Percentiles rank a stretch among this genome's conserved stretches.
These are phyloP conservation scores for Malassezia globosa DNA, from an alignment of 1,284 basidiomycete genomes.

Conservation along the genomic window DNA sequence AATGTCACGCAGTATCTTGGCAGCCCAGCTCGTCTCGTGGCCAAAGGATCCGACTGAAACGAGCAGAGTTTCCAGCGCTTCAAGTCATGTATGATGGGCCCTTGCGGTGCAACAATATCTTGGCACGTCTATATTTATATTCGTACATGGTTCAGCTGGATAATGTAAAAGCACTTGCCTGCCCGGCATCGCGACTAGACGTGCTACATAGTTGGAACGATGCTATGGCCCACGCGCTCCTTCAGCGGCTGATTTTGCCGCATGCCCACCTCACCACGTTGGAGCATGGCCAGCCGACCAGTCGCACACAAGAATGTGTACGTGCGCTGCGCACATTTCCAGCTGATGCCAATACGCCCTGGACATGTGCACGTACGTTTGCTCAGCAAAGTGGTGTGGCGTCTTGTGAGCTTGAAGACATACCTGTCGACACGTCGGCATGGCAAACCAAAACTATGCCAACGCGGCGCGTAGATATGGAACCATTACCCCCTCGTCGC, in stretches of 20 bases:
- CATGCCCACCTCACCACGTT: constrained; percentile 9
- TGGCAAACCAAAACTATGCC: background rate
- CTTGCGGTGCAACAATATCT: constrained; percentile 9
- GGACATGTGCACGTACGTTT: constrained; percentile 1
- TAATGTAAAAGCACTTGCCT: background rate
- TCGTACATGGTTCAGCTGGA: constrained; percentile 10
- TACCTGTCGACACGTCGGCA: constrained; percentile 1
- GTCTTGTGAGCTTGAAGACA: background rate
- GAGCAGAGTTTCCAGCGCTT: constrained; percentile 2
- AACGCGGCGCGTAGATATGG: background rate
- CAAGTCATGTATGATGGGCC: constrained; percentile 6
- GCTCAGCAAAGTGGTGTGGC: background rate
- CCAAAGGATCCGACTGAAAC: constrained; percentile 5
- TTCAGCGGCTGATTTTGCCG: constrained; percentile 3
- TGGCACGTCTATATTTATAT: constrained; percentile 15
- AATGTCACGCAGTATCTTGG: background rate
- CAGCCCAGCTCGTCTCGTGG: background rate
- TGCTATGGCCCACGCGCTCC: background rate
- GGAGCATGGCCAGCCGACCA: background rate
- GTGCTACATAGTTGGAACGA: constrained; percentile 13
- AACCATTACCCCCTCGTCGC: constrained; percentile 3
- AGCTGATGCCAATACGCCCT: constrained; percentile 1
- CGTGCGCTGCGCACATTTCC: constrained; percentile 5
- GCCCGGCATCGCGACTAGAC: constrained; percentile 1
- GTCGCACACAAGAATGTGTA: constrained; percentile 1